Evolutionary conservation across 352 stramenopile genomes (phyloP), one percentile per base, ranked within the genome.

Genomic region (Globisporangium perplexum): DNA sequence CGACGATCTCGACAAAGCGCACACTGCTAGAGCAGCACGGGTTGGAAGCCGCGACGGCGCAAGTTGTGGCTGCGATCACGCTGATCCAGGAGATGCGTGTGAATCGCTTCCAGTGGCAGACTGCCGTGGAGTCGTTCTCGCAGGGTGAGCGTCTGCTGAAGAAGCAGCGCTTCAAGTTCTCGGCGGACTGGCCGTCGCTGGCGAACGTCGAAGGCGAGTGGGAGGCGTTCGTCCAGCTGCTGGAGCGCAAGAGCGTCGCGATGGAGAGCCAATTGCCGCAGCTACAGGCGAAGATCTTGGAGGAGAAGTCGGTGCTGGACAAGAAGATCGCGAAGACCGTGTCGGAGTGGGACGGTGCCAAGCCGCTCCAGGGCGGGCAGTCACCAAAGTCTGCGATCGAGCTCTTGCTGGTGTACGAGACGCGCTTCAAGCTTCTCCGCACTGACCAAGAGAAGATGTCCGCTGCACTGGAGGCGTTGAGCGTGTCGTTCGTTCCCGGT

Each of bases 231-330:
- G 65, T 87, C 17, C 86, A 96, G 53, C 63, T 97, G 18, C 70
- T 97, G 2, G 79, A 96, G 38, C 72, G 89, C 26, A 96, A 97
- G 58, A 95, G 73, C 38, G 66, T 76, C 48, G 84, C 85, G 8
- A 99, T 99, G 94, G 93, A 99, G 66, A 91, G 94, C 18, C 95
- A 98, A 57, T 69, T 99, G 23, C 96, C 97, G 20, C 74, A 98
- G 53, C 71, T 99, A 14, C 97, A 99, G 69, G 88, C 90, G 28
- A 98, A 98, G 52, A 97, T 99, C 51, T 68, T 98, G 18, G 89
- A 96, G 47, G 97, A 99, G 62, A 97, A 99, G 59, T 89, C 86
- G 45, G 75, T 76, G 11, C 73, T 97, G 7, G 72, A 96, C 53
- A 80, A 71, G 63, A 93, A 93, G 60, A 88, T 96, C 46, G 53